phyloP scores from a whole-genome alignment of 2,329 filamentous ascomycete genomes.

The Phyllachora maydis region DNA sequence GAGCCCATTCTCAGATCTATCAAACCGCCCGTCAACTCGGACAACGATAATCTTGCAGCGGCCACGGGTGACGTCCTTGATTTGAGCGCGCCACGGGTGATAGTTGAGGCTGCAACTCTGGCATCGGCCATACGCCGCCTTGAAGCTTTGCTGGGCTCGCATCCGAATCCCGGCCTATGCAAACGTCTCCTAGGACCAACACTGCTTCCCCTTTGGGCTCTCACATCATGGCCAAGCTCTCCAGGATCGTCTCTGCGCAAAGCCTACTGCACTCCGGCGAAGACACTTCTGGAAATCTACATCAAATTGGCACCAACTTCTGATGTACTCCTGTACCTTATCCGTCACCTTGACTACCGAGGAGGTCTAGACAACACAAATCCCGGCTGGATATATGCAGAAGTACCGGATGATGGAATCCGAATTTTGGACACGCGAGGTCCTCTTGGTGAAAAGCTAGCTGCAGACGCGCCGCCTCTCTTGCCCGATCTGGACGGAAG shows the following conservation, averaged over 20 bases:
- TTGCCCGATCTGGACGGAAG: conserved; percentile 23
- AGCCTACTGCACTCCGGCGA: conserved; percentile 20
- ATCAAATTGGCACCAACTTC: conserved; percentile 32
- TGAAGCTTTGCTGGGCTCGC: conserved; percentile 33
- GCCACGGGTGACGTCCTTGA: conserved; percentile 20
- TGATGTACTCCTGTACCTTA: conserved; percentile 24
- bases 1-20: conserved; percentile 6
- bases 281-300: conserved; percentile 31
- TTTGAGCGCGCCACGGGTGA: conserved; percentile 16
- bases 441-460: no score
- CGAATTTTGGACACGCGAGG: no score
- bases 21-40: conserved; percentile 3
- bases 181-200: conserved; percentile 38
- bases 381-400: conserved; percentile 29
- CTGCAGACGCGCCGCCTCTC: no score
- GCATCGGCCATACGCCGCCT: conserved; percentile 31
- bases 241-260: no score
- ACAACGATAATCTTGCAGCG: conserved; percentile 3
- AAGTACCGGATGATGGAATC: conserved; percentile 18
- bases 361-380: conserved; percentile 18
- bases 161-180: conserved; percentile 45
- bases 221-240: conserved; percentile 29
- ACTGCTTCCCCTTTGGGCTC: conserved; percentile 39
- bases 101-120: conserved; percentile 27
- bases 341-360: conserved; percentile 32